Evolutionary conservation across 1,284 basidiomycete species (phyloP).

Genomic region (Pyrrhoderma noxium): DNA sequence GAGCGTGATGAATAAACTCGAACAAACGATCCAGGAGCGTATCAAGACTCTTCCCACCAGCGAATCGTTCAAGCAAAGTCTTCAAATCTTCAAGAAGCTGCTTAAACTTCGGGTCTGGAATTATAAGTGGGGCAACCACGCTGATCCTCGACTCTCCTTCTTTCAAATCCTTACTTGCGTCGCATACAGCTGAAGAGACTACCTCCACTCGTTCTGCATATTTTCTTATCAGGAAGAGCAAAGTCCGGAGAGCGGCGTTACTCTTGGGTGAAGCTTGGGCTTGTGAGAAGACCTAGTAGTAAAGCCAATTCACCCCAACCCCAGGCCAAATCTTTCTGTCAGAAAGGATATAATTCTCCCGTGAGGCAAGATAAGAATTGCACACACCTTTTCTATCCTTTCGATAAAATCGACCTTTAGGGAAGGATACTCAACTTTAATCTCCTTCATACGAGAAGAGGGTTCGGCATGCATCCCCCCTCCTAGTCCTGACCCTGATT

Average conservation of each 20-base stretch:
- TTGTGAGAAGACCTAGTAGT: conserved; percentile 31
- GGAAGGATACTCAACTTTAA: too few relatives aligned
- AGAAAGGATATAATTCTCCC: too few relatives aligned
- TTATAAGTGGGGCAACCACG: conserved; percentile 23
- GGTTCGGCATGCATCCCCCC: too few relatives aligned
- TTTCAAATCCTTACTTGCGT: conserved; percentile 2
- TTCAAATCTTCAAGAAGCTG: conserved; percentile 29
- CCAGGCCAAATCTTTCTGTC: background rate
- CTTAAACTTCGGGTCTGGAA: conserved; percentile 28
- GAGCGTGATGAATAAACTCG: conserved; percentile 23
- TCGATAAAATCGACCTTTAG: too few relatives aligned
- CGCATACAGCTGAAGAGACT: conserved; percentile 23
- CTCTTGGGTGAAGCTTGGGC: conserved; percentile 34
- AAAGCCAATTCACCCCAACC: conserved; percentile 1
- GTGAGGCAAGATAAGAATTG: background rate
- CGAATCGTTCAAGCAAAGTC: conserved; percentile 35
- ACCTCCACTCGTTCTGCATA: conserved; percentile 30
- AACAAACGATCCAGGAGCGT: conserved; percentile 27
- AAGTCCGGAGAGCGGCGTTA: conserved; percentile 31
- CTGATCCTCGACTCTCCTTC: conserved; percentile 19
- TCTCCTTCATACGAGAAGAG: too few relatives aligned
- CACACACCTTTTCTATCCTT: conserved; percentile 21
- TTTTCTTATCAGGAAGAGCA: conserved; percentile 35
- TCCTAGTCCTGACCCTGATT: too few relatives aligned
- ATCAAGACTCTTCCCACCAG: conserved; percentile 33